phyloP scores from a whole-genome alignment of 2,329 filamentous ascomycete species.

The Fusarium sp. region DNA sequence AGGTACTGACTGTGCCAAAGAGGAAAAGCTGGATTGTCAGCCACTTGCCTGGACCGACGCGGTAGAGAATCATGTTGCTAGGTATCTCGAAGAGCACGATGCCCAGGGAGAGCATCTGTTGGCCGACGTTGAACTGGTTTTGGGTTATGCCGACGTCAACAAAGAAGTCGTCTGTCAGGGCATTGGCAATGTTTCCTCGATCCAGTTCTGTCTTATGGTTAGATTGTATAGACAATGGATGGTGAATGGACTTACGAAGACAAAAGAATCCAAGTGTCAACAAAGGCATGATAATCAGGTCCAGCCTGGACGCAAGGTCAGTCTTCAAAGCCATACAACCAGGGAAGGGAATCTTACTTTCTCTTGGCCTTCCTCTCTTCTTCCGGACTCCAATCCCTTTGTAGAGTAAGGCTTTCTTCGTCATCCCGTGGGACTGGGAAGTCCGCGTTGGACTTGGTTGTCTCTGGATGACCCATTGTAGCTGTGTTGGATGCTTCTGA shows the following conservation, averaged over 20 bases:
- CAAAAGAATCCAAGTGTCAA: constrained; percentile 57
- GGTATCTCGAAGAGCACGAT: constrained; percentile 60
- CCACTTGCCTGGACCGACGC: constrained; percentile 61
- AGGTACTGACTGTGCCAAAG: constrained; percentile 64
- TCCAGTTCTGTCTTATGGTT: constrained; percentile 49
- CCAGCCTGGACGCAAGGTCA: constrained; percentile 46
- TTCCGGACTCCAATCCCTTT: constrained; percentile 50
- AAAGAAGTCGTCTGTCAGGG: constrained; percentile 61
- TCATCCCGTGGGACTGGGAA: constrained; percentile 42
- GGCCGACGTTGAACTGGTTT: constrained; percentile 64
- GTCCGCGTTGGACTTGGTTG: constrained; percentile 15
- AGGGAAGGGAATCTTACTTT: constrained; percentile 47
- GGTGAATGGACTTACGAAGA: constrained; percentile 48
- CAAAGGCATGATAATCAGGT: constrained; percentile 57
- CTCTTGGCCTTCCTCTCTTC: constrained; percentile 54
- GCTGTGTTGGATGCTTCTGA: neutral
- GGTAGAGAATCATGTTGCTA: constrained; percentile 52
- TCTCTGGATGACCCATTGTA: constrained; percentile 36
- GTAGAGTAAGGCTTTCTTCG: constrained; percentile 46
- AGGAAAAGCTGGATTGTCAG: constrained; percentile 64
- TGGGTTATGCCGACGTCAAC: constrained; percentile 61
- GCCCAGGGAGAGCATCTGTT: constrained; percentile 62
- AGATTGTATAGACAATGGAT: neutral
- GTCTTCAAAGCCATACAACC: rapidly evolving
- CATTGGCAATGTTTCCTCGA: constrained; percentile 58